These are phyloP conservation scores for Trametes polyzona DNA, from an alignment of 1,284 basidiomycete species.

Conservation along the genomic window DNA sequence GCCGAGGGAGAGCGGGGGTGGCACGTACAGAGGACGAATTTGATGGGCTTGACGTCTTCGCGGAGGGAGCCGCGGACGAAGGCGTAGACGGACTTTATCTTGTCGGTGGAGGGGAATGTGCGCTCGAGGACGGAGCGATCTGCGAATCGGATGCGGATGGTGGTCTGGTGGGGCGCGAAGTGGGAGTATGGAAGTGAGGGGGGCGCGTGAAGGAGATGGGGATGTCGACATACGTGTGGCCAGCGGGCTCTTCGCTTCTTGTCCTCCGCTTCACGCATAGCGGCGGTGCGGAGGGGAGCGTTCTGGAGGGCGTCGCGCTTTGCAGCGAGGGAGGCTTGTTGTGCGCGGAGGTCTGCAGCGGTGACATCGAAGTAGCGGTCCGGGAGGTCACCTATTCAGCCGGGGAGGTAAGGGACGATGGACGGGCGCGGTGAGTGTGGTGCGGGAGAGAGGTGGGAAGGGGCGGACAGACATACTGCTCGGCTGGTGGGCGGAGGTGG, in stretches of 20 bases:
- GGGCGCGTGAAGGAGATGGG: not conserved
- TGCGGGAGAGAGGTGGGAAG: not conserved
- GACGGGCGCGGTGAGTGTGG: not conserved
- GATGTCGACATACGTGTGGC: slow-evolving; percentile 61
- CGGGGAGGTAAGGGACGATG: not conserved
- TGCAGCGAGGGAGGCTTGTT: slow-evolving; percentile 65
- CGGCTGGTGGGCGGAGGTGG: slow-evolving; percentile 20
- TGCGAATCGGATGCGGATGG: slow-evolving; percentile 79
- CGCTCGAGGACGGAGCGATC: slow-evolving; percentile 86
- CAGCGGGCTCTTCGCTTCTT: slow-evolving; percentile 67
- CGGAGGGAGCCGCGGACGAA: slow-evolving; percentile 77
- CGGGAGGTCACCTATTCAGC: slow-evolving; percentile 48
- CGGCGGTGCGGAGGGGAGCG: slow-evolving; percentile 75
- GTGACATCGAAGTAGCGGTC: slow-evolving; percentile 81
- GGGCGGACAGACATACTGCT: slow-evolving; percentile 22
- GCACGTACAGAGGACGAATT: slow-evolving; percentile 79
- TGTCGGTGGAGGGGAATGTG: slow-evolving; percentile 73
- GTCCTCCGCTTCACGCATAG: slow-evolving; percentile 67
- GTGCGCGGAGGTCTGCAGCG: slow-evolving; percentile 70
- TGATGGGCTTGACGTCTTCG: slow-evolving; percentile 73
- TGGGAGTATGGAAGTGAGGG: not conserved
- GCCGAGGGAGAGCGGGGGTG: not conserved
- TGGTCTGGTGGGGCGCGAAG: slow-evolving; percentile 54
- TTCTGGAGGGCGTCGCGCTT: slow-evolving; percentile 71
- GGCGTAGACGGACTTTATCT: slow-evolving; percentile 80